Evolutionary conservation across 129 eudicot species (phyloP).

Genomic region (Deinandra increscens): DNA sequence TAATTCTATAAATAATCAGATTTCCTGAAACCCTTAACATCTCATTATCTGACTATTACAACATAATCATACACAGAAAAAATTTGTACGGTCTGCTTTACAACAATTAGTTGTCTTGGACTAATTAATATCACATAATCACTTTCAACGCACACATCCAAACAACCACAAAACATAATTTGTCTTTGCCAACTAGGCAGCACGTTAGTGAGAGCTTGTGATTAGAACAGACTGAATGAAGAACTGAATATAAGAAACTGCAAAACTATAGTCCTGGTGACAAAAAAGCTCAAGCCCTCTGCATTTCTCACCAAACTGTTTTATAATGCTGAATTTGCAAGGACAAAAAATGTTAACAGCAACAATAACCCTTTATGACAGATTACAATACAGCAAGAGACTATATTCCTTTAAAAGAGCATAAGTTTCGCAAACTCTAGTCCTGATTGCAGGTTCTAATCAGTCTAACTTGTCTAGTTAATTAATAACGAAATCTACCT

Average conservation of each 20-base stretch:
- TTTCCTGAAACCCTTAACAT: not conserved
- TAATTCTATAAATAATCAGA: not conserved
- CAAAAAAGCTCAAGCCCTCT: not conserved
- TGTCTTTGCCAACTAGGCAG: not conserved
- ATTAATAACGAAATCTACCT: conserved; percentile 39
- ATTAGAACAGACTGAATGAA: not conserved
- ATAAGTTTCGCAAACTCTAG: not conserved
- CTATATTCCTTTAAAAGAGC: not conserved
- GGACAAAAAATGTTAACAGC: not conserved
- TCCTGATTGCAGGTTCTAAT: conserved; percentile 1
- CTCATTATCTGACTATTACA: not conserved
- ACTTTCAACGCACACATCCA: not conserved
- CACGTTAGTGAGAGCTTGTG: not conserved
- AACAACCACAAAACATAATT: not conserved
- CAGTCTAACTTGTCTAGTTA: not conserved
- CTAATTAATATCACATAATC: not conserved
- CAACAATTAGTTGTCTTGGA: not conserved
- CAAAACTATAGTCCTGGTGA: not conserved
- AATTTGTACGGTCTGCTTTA: not conserved
- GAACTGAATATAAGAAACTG: conserved; percentile 3
- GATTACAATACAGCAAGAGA: not conserved
- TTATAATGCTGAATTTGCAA: not conserved
- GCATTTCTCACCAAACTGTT: not conserved
- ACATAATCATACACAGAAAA: not conserved
- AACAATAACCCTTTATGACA: not conserved